Evolutionary conservation across 2,329 filamentous ascomycete species (phyloP).

Genomic region (Daldinia eschscholtzii): DNA sequence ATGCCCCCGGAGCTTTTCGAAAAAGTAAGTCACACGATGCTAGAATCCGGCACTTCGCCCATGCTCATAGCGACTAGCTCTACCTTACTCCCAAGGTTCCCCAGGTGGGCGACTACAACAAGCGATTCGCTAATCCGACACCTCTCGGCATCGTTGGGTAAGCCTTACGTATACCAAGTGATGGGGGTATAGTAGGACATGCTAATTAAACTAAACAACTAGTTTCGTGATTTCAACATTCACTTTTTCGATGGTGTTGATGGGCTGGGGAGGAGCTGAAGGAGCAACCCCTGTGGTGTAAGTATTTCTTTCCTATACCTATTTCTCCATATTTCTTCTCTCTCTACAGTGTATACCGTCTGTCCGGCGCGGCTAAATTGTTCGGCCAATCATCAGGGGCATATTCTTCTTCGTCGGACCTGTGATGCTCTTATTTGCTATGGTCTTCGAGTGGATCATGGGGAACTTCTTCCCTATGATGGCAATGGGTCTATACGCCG

Average conservation of each 20-base stretch:
- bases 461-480: constrained; percentile 66
- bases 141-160: constrained; percentile 55
- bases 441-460: constrained; percentile 67
- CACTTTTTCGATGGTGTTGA: constrained; percentile 54
- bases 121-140: constrained; percentile 56
- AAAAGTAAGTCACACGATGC: constrained; percentile 44
- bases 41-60: neutral
- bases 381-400: constrained; percentile 45
- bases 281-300: constrained; percentile 54
- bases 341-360: neutral
- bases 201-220: constrained; percentile 18
- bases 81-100: constrained; percentile 57
- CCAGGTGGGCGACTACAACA: constrained; percentile 53
- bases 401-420: constrained; percentile 60
- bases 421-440: constrained; percentile 60
- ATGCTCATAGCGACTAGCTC: constrained; percentile 46
- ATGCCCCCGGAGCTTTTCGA: constrained; percentile 57
- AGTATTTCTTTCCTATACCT: constrained; percentile 20
- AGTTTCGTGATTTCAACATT: constrained; percentile 57
- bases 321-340: neutral
- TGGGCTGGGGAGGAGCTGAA: constrained; percentile 55
- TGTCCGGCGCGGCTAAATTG: constrained; percentile 5
- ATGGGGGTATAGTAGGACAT: neutral
- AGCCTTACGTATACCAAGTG: constrained; percentile 24
- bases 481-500: constrained; percentile 64